Evolutionary conservation across 352 stramenopile species (phyloP).

Genomic region (Phytophthora parvispora): DNA sequence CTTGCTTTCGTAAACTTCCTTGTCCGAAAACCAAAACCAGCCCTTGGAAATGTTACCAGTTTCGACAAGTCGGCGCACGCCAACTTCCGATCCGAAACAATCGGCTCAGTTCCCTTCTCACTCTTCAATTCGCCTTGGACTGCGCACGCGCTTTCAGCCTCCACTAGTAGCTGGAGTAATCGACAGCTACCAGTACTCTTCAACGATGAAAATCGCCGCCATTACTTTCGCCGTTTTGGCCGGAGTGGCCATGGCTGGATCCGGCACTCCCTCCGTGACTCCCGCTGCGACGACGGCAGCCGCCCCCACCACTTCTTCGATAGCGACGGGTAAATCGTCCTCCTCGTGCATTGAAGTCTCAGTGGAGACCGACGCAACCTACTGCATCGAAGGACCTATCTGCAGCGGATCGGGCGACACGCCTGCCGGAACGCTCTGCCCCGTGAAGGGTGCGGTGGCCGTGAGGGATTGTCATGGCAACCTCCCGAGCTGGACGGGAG

Average conservation of each 20-base stretch:
- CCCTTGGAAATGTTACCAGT: background rate
- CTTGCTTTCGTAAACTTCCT: background rate
- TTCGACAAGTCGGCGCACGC: too few species aligned
- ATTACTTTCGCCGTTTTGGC: conserved; percentile 16
- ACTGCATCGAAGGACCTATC: conserved; percentile 67
- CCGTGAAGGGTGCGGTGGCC: conserved; percentile 53
- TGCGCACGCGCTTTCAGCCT: background rate
- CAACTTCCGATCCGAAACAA: background rate
- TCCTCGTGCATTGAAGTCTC: conserved; percentile 55
- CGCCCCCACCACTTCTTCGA: background rate
- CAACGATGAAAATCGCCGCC: conserved; percentile 17
- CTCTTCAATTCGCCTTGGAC: conserved; percentile 3
- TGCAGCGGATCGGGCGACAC: conserved; percentile 55
- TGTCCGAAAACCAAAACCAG: background rate
- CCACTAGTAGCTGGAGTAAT: conserved; percentile 11
- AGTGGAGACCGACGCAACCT: conserved; percentile 69
- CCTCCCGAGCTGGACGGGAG: conserved; percentile 53
- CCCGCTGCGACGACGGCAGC: conserved; percentile 8
- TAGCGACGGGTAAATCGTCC: background rate
- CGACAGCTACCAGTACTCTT: conserved; percentile 5
- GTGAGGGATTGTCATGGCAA: conserved; percentile 57
- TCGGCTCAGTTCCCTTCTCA: background rate
- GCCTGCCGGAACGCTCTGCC: conserved; percentile 52
- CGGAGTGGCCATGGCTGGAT: conserved; percentile 11
- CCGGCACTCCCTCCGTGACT: conserved; percentile 11